Evolutionary conservation across 257 asterid species (phyloP), one percentile per base, ranked within the genome.

Genomic region (Capsicum chinense): DNA sequence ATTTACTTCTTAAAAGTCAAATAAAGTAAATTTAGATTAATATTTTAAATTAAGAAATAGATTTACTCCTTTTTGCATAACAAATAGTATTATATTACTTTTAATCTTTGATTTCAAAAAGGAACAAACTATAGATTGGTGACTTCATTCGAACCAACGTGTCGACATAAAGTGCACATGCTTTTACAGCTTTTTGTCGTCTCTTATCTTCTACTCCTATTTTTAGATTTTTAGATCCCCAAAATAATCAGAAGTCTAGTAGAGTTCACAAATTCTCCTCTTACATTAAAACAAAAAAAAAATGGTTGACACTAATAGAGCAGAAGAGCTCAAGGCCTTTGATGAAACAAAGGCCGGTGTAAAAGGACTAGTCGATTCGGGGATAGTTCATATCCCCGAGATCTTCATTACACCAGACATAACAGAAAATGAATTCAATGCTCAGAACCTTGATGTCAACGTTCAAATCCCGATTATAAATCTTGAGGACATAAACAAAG

Each of bases 261-360:
- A 73, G 15, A 19, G 33, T 5, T 6, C 16, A 73, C 14, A 19
- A 48, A 48, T n/a, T 10, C n/a, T 73, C 6, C 0, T 19, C 7
- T 73, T 73, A 14, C n/a, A 7, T 9, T 9, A 9, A n/a, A 7
- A 59, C 0, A 13, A 6, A 1, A 14, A 1, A 14, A 3, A 3
- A 70, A 71, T 73, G 80, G 80, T 15, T 0, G 37, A 69, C 3
- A 8, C 37, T 83, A 58, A 69, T n/a, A 15, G 85, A 83, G 70
- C 16, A 68, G 56, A 78, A 56, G 80, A 69, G 11, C 56, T 83
- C n/a, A 68, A 83, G 17, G 67, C 66, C 9, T 83, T 69, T 52
- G 85, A 83, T 58, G 70, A 83, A 4, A 67, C 58, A 15, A 83
- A 83, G 12, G 70, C 85, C 0, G 85, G 85, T 6, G 85, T 83